phyloP scores from a whole-genome alignment of 2,329 filamentous ascomycete species.

The Exserohilum rostratum region DNA sequence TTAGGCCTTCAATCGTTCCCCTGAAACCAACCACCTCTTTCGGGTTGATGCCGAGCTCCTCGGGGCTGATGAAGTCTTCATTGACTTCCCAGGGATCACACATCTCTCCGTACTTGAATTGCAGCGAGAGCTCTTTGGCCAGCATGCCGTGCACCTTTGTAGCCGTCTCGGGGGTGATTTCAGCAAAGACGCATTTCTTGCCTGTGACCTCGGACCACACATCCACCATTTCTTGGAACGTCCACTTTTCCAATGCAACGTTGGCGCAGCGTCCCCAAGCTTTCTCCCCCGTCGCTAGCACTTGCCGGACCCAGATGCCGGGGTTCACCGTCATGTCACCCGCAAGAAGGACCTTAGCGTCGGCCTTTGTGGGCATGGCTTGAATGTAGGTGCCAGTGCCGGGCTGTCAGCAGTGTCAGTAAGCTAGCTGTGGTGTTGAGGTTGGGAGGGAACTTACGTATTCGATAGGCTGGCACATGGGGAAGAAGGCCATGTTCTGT shows the following conservation, averaged over 20 bases:
- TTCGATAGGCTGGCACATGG: constrained; percentile 31
- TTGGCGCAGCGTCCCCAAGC: constrained; percentile 34
- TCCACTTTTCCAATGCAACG: constrained; percentile 34
- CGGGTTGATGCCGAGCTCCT: constrained; percentile 32
- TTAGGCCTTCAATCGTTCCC: constrained; percentile 23
- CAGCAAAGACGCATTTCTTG: constrained; percentile 32
- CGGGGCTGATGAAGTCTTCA: constrained; percentile 28
- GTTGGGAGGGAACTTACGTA: constrained; percentile 17
- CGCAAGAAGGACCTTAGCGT: constrained; percentile 30
- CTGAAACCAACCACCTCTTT: constrained; percentile 34
- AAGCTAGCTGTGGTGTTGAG: background rate
- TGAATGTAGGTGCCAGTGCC: constrained; percentile 31
- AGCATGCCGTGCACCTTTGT: constrained; percentile 27
- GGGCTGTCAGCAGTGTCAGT: constrained; percentile 8
- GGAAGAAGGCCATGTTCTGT: constrained; percentile 39
- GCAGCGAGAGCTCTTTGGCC: constrained; percentile 32
- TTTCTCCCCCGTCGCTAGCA: constrained; percentile 21
- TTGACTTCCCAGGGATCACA: constrained; percentile 35
- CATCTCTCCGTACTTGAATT: constrained; percentile 37
- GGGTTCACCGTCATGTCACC: constrained; percentile 37
- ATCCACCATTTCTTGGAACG: constrained; percentile 33
- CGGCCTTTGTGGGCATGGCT: constrained; percentile 30
- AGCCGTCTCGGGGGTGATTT: constrained; percentile 18
- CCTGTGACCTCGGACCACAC: constrained; percentile 37
- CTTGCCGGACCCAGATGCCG: constrained; percentile 39